These are phyloP conservation scores for Globisporangium perplexum DNA, from an alignment of 352 stramenopile genomes.

Conservation along the genomic window DNA sequence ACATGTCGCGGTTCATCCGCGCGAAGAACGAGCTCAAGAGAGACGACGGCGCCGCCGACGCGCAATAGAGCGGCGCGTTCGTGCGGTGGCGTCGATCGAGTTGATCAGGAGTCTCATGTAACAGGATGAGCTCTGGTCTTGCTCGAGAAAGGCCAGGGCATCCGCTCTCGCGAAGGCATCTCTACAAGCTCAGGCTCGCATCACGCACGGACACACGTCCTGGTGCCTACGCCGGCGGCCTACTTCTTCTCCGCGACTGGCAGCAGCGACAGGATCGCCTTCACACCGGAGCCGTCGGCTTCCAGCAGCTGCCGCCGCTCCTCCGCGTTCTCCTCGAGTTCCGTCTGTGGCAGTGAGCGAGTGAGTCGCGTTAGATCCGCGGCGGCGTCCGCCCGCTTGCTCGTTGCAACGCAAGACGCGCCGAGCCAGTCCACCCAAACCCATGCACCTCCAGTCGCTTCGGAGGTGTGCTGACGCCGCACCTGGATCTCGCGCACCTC, in stretches of 20 bases:
- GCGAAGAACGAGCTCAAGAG: slow-evolving; percentile 45
- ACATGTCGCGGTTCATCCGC: slow-evolving; percentile 80
- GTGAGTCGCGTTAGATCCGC: background rate
- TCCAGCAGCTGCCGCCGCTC: slow-evolving; percentile 28
- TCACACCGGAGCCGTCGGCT: slow-evolving; percentile 15
- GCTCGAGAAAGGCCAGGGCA: background rate
- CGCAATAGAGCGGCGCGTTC: background rate
- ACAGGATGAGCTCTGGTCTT: too few relatives aligned
- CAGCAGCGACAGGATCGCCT: slow-evolving; percentile 27
- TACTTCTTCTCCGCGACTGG: slow-evolving; percentile 16
- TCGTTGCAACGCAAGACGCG: background rate
- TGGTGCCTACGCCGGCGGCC: too few relatives aligned
- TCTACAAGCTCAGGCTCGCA: background rate
- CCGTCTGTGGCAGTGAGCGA: slow-evolving; percentile 9
- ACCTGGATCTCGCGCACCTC: slow-evolving; percentile 46
- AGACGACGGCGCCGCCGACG: background rate
- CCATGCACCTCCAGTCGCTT: too few relatives aligned
- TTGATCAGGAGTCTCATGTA: too few relatives aligned
- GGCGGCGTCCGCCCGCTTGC: background rate
- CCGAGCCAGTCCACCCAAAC: too few relatives aligned
- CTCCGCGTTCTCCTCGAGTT: slow-evolving; percentile 30
- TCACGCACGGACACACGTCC: background rate
- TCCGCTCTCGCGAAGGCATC: background rate
- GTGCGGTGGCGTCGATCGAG: background rate
- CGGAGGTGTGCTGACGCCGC: background rate